Conservation (phyloP, 225 moss, liverwort and hornwort species). For the Marchantia polymorpha region DNA sequence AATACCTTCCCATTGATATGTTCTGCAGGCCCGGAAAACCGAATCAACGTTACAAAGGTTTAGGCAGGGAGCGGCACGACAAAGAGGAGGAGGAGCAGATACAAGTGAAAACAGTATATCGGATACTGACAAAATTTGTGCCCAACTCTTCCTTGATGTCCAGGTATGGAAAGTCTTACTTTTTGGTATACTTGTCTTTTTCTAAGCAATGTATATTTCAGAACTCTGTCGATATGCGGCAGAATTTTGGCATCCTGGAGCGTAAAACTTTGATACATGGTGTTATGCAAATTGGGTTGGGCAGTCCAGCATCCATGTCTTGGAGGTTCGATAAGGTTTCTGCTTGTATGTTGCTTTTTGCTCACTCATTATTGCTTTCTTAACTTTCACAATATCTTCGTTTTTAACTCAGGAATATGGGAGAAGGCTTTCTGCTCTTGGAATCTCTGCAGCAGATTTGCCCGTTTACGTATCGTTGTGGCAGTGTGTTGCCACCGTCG, state of each 20-base stretch:
- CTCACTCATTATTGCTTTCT: background rate
- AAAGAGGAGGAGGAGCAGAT: slow-evolving; percentile 77
- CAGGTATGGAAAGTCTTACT: slow-evolving; percentile 45
- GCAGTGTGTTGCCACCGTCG: slow-evolving; percentile 77
- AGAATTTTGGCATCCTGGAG: background rate
- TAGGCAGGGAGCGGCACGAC: slow-evolving; percentile 64
- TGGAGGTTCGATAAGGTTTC: background rate
- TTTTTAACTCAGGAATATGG: slow-evolving; percentile 64
- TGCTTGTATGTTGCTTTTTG: background rate
- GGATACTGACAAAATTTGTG: slow-evolving; percentile 88
- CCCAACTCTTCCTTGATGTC: slow-evolving; percentile 83
- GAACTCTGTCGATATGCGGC: background rate
- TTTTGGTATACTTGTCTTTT: too few species aligned
- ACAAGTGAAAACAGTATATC: slow-evolving; percentile 75
- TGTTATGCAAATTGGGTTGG: too few species aligned
- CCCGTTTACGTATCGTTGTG: slow-evolving; percentile 71
- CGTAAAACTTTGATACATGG: background rate
- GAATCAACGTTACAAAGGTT: slow-evolving; percentile 71
- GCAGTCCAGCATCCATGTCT: background rate
- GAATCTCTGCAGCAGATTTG: slow-evolving; percentile 50
- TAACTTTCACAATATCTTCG: slow-evolving; percentile 10
- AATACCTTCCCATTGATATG: background rate
- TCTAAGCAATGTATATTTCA: background rate
- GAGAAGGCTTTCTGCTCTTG: slow-evolving; percentile 56
- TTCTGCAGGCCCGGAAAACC: slow-evolving; percentile 66